A percentile compares a stretch with the other conserved stretches of the same genome.
phyloP scores from a whole-genome alignment of 331 rosid species.

The Erythrophleum ivorense region DNA sequence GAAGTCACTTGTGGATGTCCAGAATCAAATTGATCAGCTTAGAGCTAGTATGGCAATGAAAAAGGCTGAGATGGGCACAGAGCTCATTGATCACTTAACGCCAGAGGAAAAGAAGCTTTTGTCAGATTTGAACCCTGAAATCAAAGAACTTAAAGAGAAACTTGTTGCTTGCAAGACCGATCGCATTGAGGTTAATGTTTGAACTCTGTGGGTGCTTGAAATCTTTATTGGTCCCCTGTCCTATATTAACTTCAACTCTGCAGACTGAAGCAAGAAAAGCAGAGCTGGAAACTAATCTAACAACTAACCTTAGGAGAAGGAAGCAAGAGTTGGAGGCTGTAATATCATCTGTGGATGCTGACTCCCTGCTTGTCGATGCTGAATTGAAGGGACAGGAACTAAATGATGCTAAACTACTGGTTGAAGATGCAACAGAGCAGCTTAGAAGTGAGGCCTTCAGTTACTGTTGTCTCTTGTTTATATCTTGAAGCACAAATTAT shows the following conservation, averaged over 20 bases:
- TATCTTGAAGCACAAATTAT: slow-evolving; percentile 28
- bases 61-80: slow-evolving; percentile 92
- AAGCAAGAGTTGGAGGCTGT: slow-evolving; percentile 91
- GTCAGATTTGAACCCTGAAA: slow-evolving; percentile 89
- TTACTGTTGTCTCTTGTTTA: slow-evolving; percentile 34
- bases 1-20: slow-evolving; percentile 84
- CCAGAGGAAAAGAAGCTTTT: slow-evolving; percentile 84
- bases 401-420: slow-evolving; percentile 70
- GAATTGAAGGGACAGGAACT: slow-evolving; percentile 79
- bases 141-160: slow-evolving; percentile 79
- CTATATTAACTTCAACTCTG: slow-evolving; percentile 41
- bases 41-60: slow-evolving; percentile 82
- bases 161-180: slow-evolving; percentile 86
- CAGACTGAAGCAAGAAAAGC: slow-evolving; percentile 93
- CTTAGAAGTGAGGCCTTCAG: slow-evolving; percentile 72
- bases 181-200: slow-evolving; percentile 82
- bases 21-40: slow-evolving; percentile 87
- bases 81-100: slow-evolving; percentile 90
- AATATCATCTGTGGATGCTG: slow-evolving; percentile 72
- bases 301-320: slow-evolving; percentile 92
- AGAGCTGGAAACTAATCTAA: slow-evolving; percentile 92
- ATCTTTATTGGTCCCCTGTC: slow-evolving; percentile 23
- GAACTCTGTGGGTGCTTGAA: slow-evolving; percentile 27
- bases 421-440: slow-evolving; percentile 73
- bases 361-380: slow-evolving; percentile 61